These are phyloP conservation scores for Podaxis sp. DNA, from an alignment of 768 basidiomycete genomes.

Conservation along the genomic window DNA sequence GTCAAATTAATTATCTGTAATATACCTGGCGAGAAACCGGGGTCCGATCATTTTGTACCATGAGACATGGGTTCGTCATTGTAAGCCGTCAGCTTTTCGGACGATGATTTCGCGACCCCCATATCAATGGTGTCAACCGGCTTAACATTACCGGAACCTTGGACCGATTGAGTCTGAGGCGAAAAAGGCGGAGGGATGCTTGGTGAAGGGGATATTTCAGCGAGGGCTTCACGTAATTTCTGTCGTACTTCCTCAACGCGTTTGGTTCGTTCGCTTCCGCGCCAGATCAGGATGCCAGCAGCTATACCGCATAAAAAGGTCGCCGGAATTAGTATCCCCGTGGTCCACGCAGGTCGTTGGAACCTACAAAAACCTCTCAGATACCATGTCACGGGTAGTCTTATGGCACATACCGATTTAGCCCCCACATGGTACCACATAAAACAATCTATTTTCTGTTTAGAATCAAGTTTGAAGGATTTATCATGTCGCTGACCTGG, in stretches of 20 bases:
- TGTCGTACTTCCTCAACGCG: slow-evolving; percentile 63
- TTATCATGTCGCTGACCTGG: slow-evolving; percentile 43
- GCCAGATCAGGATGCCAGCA: slow-evolving; percentile 73
- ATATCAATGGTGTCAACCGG: neutral
- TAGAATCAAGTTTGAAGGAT: neutral
- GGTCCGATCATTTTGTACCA: neutral
- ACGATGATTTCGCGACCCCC: neutral
- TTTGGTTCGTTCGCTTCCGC: slow-evolving; percentile 68
- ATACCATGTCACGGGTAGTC: neutral
- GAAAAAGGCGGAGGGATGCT: neutral
- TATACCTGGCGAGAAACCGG: neutral
- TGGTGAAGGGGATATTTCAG: slow-evolving; percentile 16
- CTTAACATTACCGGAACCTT: slow-evolving; percentile 26
- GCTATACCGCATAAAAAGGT: slow-evolving; percentile 77
- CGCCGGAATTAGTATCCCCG: slow-evolving; percentile 65
- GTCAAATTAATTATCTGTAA: neutral
- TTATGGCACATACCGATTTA: slow-evolving; percentile 49
- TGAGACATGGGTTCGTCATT: neutral
- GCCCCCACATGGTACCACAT: slow-evolving; percentile 79
- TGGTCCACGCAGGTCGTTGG: slow-evolving; percentile 66
- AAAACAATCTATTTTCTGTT: slow-evolving; percentile 45
- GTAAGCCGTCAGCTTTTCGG: neutral
- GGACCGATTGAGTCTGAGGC: slow-evolving; percentile 22
- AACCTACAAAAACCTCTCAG: slow-evolving; percentile 34
- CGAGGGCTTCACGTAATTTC: slow-evolving; percentile 49